phyloP scores from a whole-genome alignment of 2,329 filamentous ascomycete species.

The Arthrobotrys pseudoclavata region DNA sequence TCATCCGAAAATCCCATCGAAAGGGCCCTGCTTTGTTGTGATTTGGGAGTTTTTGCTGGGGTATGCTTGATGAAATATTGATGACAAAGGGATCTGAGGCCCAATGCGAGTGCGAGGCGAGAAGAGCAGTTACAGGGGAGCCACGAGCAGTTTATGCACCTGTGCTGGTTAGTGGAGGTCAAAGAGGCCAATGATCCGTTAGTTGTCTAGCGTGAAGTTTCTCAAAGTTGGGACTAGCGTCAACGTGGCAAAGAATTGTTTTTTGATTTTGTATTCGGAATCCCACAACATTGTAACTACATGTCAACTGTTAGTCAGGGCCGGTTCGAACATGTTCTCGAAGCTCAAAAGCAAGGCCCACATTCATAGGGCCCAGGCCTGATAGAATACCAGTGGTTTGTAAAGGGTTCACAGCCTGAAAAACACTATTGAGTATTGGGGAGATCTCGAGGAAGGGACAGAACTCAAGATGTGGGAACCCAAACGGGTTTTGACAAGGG shows the following conservation, averaged over 20 bases:
- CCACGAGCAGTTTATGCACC: constrained; percentile 33
- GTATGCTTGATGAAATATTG: constrained; percentile 25
- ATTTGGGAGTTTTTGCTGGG: constrained; percentile 26
- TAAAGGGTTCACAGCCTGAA: background rate
- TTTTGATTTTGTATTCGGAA: background rate
- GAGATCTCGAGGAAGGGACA: background rate
- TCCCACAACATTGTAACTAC: constrained; percentile 7
- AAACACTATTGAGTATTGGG: background rate
- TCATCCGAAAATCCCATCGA: background rate
- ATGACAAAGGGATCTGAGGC: constrained; percentile 39
- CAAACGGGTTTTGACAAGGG: constrained; percentile 30
- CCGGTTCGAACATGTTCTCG: background rate
- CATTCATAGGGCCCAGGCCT: constrained; percentile 41
- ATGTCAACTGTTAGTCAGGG: constrained; percentile 7
- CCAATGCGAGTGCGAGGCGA: constrained; percentile 25
- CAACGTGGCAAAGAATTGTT: constrained; percentile 2
- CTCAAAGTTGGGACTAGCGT: background rate
- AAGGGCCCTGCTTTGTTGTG: constrained; percentile 7
- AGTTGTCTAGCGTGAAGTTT: background rate
- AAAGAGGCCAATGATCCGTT: constrained; percentile 4
- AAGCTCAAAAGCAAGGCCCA: constrained; percentile 24
- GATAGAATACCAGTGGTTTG: constrained; percentile 24
- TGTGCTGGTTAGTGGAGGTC: constrained; percentile 18
- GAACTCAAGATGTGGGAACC: constrained; percentile 27
- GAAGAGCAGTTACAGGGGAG: constrained; percentile 29